Evolutionary conservation across 805 yeast species (phyloP).

Genomic region (Dipodascus albidus): DNA sequence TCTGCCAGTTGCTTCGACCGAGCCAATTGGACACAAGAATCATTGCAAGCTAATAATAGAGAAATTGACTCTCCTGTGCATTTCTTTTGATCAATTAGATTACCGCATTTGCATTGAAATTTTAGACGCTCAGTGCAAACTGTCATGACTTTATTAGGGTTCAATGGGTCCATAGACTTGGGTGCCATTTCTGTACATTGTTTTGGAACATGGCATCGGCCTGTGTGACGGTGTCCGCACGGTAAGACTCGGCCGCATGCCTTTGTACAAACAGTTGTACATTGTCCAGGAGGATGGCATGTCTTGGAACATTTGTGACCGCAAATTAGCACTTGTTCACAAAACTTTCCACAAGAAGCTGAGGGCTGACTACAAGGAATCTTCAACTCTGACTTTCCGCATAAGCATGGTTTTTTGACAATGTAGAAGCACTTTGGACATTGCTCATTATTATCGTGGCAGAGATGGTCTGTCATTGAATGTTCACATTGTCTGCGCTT

Average conservation of each 20-base stretch:
- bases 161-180: slow-evolving; percentile 12
- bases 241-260: slow-evolving; percentile 40
- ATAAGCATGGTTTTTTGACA: slow-evolving; percentile 39
- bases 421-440: slow-evolving; percentile 73
- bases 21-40: slow-evolving; percentile 48
- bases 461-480: slow-evolving; percentile 48
- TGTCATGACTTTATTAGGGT: neutral
- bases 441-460: slow-evolving; percentile 51
- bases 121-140: slow-evolving; percentile 32
- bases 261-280: slow-evolving; percentile 47
- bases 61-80: slow-evolving; percentile 44
- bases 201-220: slow-evolving; percentile 51
- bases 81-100: slow-evolving; percentile 32
- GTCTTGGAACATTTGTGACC: slow-evolving; percentile 45
- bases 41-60: slow-evolving; percentile 29
- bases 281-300: slow-evolving; percentile 52
- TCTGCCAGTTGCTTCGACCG: slow-evolving; percentile 51
- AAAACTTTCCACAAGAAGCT: slow-evolving; percentile 58
- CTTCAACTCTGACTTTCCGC: slow-evolving; percentile 42
- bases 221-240: slow-evolving; percentile 62
- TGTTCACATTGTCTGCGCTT: slow-evolving; percentile 59
- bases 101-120: slow-evolving; percentile 56
- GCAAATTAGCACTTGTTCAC: slow-evolving; percentile 38
- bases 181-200: slow-evolving; percentile 38
- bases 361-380: slow-evolving; percentile 52